phyloP scores from a whole-genome alignment of 164 flowering plant genomes.

The Vitis riparia region DNA sequence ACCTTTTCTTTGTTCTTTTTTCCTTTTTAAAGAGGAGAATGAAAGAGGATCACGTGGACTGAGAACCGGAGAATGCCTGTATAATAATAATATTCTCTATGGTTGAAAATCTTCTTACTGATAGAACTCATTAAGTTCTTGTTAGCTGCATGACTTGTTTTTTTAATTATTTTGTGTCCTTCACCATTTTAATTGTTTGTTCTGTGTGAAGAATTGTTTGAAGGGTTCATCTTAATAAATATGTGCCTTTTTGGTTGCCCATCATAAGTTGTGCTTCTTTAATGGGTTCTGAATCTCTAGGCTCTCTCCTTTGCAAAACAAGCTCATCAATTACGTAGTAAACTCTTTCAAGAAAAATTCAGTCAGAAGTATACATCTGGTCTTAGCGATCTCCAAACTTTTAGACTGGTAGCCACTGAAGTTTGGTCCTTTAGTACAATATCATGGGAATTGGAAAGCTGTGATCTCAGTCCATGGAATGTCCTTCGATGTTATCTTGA shows the following conservation, averaged over 20 bases:
- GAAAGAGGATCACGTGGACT: neutral
- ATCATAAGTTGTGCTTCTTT: neutral
- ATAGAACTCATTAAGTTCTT: no score
- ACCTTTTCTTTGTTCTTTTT: neutral
- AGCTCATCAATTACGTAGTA: slow-evolving; percentile 63
- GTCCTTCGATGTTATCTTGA: slow-evolving; percentile 84
- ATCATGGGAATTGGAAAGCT: slow-evolving; percentile 36
- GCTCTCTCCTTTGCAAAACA: slow-evolving; percentile 84
- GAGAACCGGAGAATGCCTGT: neutral
- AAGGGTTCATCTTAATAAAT: no score
- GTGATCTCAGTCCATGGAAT: slow-evolving; percentile 77
- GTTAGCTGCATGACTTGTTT: neutral
- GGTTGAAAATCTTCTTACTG: no score
- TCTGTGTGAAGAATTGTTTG: no score
- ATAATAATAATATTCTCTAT: no score
- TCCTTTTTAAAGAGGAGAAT: no score
- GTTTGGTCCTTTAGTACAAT: slow-evolving; percentile 39
- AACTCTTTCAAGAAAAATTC: slow-evolving; percentile 63
- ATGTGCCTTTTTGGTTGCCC: neutral
- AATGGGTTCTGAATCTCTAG: slow-evolving; percentile 29
- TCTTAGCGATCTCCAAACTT: slow-evolving; percentile 36
- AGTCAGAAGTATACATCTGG: slow-evolving; percentile 19
- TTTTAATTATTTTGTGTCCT: neutral
- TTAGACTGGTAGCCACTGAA: slow-evolving; percentile 39
- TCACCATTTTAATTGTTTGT: no score